phyloP scores from a whole-genome alignment of 2,329 filamentous ascomycete genomes.

The Curvularia spicifera region DNA sequence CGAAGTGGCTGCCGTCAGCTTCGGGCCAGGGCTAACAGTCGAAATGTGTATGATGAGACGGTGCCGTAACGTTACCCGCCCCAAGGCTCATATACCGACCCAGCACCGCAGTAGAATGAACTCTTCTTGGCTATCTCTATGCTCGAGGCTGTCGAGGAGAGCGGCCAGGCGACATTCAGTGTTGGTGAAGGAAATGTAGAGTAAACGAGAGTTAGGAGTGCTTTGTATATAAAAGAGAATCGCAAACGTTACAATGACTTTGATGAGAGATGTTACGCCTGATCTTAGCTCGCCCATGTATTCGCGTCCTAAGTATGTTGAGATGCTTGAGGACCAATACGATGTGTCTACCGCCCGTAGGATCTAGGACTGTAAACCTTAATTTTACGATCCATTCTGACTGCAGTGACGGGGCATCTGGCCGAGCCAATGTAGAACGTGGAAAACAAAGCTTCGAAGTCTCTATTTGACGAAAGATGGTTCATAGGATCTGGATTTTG shows the following conservation, averaged over 20 bases:
- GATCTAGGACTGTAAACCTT: neutral
- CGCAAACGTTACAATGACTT: neutral
- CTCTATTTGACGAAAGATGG: too few species aligned
- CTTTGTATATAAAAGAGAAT: neutral
- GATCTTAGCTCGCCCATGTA: neutral
- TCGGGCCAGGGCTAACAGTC: conserved; percentile 71
- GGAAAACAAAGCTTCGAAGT: too few species aligned
- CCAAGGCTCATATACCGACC: neutral
- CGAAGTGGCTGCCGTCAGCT: conserved; percentile 70
- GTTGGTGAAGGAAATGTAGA: neutral
- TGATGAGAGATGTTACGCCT: neutral
- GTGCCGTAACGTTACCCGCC: neutral
- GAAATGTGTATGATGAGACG: conserved; percentile 72
- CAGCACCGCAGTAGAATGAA: neutral
- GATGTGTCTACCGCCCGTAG: neutral
- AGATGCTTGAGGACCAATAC: neutral
- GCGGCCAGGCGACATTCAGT: neutral
- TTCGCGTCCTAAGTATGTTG: neutral
- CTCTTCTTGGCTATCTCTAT: conserved; percentile 2
- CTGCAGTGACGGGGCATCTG: neutral
- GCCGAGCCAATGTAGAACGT: too few species aligned
- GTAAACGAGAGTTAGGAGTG: neutral
- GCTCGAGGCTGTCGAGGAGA: conserved; percentile 1
- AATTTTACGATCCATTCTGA: neutral
- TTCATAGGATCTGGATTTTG: too few species aligned